Percentiles rank a stretch among this genome's conserved stretches.
These are phyloP conservation scores for Mentha longifolia DNA, from an alignment of 257 asterid genomes.

Conservation along the genomic window DNA sequence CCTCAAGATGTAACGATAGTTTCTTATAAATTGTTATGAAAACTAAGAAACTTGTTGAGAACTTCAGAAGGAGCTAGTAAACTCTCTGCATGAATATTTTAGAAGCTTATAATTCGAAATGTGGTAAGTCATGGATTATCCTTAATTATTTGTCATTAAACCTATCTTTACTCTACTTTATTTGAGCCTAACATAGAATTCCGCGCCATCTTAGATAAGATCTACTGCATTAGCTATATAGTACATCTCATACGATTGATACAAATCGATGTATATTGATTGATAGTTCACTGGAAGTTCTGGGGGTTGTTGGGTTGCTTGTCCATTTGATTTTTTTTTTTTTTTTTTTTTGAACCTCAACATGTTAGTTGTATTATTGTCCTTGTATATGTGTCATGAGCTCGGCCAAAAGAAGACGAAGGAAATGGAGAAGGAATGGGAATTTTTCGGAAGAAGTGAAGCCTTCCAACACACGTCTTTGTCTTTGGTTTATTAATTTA, in stretches of 20 bases:
- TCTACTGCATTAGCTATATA: not conserved
- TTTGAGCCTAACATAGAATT: not conserved
- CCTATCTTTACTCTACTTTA: not conserved
- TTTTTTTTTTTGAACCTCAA: too few species aligned
- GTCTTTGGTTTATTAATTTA: too few species aligned
- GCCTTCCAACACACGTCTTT: too few species aligned
- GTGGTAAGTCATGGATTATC: not conserved
- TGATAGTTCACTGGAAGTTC: not conserved
- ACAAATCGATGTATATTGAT: not conserved
- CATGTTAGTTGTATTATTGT: not conserved
- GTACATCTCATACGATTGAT: not conserved
- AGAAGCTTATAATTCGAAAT: slow-evolving; percentile 1
- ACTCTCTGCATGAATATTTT: not conserved
- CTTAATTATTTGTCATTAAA: not conserved
- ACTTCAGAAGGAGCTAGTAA: not conserved
- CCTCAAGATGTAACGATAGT: not conserved
- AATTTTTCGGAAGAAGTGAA: too few species aligned
- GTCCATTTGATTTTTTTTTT: not conserved
- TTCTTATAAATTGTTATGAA: not conserved
- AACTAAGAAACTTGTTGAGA: not conserved
- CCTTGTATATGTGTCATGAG: too few species aligned
- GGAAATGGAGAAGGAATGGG: too few species aligned
- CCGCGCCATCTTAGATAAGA: not conserved
- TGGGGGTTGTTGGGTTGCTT: not conserved
- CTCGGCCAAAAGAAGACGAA: too few species aligned